Percentiles rank a stretch among this genome's conserved stretches.
phyloP scores from a whole-genome alignment of 768 basidiomycete species.

The Auricularia heimuer region DNA sequence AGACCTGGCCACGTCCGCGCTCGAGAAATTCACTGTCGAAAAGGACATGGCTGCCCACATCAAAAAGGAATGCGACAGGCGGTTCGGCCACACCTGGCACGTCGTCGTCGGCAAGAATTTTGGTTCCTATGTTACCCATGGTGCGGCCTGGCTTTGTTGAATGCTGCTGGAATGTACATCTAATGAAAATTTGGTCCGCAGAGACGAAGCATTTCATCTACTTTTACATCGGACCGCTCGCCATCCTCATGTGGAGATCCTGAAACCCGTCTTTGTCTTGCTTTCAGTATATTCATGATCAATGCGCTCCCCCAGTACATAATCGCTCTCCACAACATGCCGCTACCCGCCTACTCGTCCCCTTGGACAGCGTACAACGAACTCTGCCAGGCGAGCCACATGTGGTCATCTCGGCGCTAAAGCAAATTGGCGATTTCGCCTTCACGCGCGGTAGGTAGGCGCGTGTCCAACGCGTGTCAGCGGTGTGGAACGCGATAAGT shows the following conservation, averaged over 20 bases:
- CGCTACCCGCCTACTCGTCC: too few species aligned
- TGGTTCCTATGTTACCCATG: slow-evolving; percentile 96
- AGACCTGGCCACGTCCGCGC: slow-evolving; percentile 73
- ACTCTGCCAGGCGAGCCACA: too few species aligned
- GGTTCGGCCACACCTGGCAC: slow-evolving; percentile 94
- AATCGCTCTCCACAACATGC: neutral
- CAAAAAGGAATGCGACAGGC: slow-evolving; percentile 95
- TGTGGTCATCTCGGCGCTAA: too few species aligned
- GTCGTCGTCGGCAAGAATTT: slow-evolving; percentile 99
- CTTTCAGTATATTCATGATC: too few species aligned
- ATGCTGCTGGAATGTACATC: too few species aligned
- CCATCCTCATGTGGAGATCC: slow-evolving; percentile 94
- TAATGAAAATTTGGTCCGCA: slow-evolving; percentile 22
- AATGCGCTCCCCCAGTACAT: slow-evolving; percentile 7
- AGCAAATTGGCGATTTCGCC: too few species aligned
- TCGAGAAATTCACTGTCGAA: slow-evolving; percentile 90
- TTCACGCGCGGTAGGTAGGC: too few species aligned
- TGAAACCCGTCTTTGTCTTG: slow-evolving; percentile 22
- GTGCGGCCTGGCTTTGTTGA: slow-evolving; percentile 34
- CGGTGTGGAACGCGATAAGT: too few species aligned
- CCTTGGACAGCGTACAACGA: too few species aligned
- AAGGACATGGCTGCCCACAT: slow-evolving; percentile 97
- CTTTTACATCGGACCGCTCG: slow-evolving; percentile 89
- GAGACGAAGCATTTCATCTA: slow-evolving; percentile 99
- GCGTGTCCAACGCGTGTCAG: too few species aligned